These are phyloP conservation scores for Megacollybia platyphylla DNA, from an alignment of 1,284 basidiomycete species.

Conservation along the genomic window DNA sequence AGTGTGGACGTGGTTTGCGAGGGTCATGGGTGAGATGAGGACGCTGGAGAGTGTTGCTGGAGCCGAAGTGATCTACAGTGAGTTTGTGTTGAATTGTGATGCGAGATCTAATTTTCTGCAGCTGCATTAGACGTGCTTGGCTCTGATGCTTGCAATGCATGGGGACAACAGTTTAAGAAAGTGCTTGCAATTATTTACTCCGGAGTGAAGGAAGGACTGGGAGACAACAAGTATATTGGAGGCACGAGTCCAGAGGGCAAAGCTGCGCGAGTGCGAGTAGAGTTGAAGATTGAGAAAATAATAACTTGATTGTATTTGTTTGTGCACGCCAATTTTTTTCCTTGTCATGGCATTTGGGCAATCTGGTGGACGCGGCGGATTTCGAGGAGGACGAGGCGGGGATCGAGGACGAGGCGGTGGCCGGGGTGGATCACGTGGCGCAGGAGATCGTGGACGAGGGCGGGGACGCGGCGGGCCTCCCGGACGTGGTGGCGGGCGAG, in stretches of 20 bases:
- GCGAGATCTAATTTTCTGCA: conserved; percentile 11
- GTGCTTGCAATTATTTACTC: conserved; percentile 56
- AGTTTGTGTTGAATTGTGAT: conserved; percentile 17
- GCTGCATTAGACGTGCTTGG: conserved; percentile 70
- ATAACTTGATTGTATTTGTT: conserved; percentile 17
- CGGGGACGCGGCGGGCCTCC: conserved; percentile 31
- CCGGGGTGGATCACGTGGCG: conserved; percentile 27
- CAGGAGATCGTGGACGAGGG: conserved; percentile 22
- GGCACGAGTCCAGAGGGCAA: conserved; percentile 42
- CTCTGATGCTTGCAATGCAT: conserved; percentile 42
- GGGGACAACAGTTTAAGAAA: conserved; percentile 74
- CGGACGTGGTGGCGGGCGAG: conserved; percentile 34
- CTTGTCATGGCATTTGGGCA: no score
- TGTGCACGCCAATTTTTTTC: no score
- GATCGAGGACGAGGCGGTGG: conserved; percentile 18
- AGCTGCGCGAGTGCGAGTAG: conserved; percentile 45
- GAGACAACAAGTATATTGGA: conserved; percentile 34
- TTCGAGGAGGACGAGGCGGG: conserved; percentile 3
- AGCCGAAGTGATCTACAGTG: conserved; percentile 57
- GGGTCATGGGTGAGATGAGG: conserved; percentile 37
- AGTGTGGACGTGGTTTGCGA: conserved; percentile 58
- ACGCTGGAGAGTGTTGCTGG: conserved; percentile 44
- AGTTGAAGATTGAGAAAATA: conserved; percentile 54
- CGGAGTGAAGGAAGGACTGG: conserved; percentile 41
- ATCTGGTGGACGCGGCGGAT: conserved; percentile 5